phyloP scores from a whole-genome alignment of 2,329 filamentous ascomycete species.

The Aspergillus sergii region DNA sequence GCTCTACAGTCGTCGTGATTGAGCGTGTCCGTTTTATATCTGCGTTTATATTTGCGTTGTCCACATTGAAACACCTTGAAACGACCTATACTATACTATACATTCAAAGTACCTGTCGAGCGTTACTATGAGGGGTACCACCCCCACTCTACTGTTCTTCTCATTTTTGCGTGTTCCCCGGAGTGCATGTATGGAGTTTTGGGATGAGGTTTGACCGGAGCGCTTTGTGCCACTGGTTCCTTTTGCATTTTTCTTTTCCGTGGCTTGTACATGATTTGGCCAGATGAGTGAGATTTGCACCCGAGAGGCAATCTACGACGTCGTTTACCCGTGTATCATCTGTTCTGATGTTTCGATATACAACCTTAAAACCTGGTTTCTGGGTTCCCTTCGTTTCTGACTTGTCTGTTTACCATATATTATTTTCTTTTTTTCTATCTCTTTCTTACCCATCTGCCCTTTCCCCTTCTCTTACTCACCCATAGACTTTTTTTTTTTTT shows the following conservation, averaged over 20 bases:
- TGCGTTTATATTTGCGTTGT: slow-evolving; percentile 12
- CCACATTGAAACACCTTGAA: slow-evolving; percentile 15
- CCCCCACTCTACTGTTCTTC: background rate
- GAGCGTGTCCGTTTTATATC: slow-evolving; percentile 12
- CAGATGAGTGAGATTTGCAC: too few relatives aligned
- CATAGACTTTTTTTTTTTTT: too few relatives aligned
- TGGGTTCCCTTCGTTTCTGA: too few relatives aligned
- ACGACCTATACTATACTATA: slow-evolving; percentile 19
- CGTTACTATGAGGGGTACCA: background rate
- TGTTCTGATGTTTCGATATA: too few relatives aligned
- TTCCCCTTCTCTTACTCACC: too few relatives aligned
- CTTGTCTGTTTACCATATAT: too few relatives aligned
- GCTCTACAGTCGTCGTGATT: slow-evolving; percentile 38
- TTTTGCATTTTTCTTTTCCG: background rate
- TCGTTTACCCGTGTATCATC: too few relatives aligned
- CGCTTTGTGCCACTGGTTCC: slow-evolving; percentile 23
- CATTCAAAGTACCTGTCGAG: background rate
- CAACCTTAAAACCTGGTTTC: too few relatives aligned
- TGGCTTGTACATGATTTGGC: too few relatives aligned
- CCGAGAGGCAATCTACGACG: too few relatives aligned
- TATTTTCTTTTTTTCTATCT: too few relatives aligned
- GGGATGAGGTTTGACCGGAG: slow-evolving; percentile 26
- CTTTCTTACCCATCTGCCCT: too few relatives aligned
- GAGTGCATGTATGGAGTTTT: slow-evolving; percentile 31
- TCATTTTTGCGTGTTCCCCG: slow-evolving; percentile 5